Conservation (phyloP, 75 land plant species). For the Pseudotsuga menziesii region DNA sequence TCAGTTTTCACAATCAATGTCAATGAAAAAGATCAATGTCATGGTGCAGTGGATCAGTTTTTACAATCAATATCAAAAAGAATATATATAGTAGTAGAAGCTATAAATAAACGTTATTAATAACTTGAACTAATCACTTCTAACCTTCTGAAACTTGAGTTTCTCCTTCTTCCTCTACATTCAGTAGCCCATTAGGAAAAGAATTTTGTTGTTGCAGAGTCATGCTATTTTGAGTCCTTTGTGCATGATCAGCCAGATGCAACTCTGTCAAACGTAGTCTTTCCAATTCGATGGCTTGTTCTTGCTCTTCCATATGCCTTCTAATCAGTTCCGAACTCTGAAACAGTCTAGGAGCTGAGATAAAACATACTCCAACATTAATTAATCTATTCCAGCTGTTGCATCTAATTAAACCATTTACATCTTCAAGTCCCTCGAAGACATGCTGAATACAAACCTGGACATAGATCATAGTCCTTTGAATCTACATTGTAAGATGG, state of each 20-base stretch:
- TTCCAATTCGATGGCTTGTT: constrained; percentile 6
- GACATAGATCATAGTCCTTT: neutral
- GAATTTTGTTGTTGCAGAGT: neutral
- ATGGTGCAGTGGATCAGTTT: no score
- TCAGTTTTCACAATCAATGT: no score
- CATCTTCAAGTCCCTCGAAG: no score
- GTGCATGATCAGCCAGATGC: neutral
- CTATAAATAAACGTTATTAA: neutral
- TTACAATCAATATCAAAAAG: neutral
- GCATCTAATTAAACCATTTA: neutral
- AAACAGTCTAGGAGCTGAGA: constrained; percentile 1
- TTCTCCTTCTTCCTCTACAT: neutral
- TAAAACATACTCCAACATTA: neutral
- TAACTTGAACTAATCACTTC: neutral
- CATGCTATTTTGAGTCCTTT: neutral
- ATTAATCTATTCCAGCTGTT: neutral
- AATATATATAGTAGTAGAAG: neutral
- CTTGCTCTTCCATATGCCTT: constrained; percentile 8
- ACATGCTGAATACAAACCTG: neutral
- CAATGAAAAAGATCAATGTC: neutral
- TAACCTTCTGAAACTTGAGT: constrained; percentile 2
- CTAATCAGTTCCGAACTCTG: neutral
- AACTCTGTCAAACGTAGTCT: constrained; percentile 6
- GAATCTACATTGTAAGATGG: neutral
- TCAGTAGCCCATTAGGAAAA: neutral